Conservation (phyloP, 2,329 filamentous ascomycete genomes). For the Penicillium sp. region DNA sequence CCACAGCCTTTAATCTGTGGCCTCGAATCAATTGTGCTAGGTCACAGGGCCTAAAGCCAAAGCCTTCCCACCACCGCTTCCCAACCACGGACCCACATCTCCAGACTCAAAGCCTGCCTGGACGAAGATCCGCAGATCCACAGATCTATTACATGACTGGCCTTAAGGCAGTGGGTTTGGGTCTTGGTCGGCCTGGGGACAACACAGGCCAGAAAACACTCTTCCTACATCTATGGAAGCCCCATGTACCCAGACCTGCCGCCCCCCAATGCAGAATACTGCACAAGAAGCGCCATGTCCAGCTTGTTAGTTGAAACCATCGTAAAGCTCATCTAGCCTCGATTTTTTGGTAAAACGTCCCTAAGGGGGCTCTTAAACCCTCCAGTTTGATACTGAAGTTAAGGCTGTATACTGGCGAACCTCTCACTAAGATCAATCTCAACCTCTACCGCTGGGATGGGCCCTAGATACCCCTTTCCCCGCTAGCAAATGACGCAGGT, state of each 20-base stretch:
- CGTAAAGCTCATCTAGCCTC: background rate
- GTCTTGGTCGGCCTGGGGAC: background rate
- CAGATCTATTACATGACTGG: constrained; percentile 11
- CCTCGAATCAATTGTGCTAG: background rate
- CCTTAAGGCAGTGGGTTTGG: constrained; percentile 7
- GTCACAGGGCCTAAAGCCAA: constrained; percentile 7
- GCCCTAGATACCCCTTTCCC: background rate
- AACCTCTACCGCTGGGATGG: background rate
- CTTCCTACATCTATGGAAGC: too few species aligned
- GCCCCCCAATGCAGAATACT: too few species aligned
- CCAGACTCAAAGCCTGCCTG: constrained; percentile 5
- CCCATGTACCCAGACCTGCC: background rate
- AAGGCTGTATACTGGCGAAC: too few species aligned
- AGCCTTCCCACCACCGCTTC: constrained; percentile 5
- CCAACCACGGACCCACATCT: constrained; percentile 7
- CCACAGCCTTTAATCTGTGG: background rate
- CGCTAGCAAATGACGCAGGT: background rate
- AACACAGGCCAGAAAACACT: background rate
- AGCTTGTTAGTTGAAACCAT: too few species aligned
- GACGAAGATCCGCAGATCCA: constrained; percentile 8
- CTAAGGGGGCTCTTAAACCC: background rate
- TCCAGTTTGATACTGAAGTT: too few species aligned
- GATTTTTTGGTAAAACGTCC: background rate
- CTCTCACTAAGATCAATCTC: background rate
- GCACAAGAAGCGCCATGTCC: too few species aligned